phyloP scores from a whole-genome alignment of 1,139 yeast species.

The Debaryomyces psychrophilus region DNA sequence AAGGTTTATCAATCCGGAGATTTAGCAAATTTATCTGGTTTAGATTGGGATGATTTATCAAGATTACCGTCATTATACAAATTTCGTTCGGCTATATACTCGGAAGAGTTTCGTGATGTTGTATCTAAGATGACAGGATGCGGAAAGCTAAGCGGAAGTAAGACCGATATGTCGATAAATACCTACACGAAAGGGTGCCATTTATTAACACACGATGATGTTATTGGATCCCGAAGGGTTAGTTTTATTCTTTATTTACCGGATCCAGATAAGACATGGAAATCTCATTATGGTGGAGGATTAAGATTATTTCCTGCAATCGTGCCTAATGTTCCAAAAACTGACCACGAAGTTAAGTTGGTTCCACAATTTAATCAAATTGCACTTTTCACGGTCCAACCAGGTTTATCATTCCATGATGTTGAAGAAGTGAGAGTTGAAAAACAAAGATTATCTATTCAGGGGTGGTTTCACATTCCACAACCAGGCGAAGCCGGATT shows the following conservation, averaged over 20 bases:
- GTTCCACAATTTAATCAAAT: slow-evolving; percentile 95
- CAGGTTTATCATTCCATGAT: slow-evolving; percentile 95
- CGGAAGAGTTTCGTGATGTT: slow-evolving; percentile 79
- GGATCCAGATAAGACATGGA: slow-evolving; percentile 89
- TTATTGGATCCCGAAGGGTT: slow-evolving; percentile 91
- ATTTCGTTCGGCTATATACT: slow-evolving; percentile 83
- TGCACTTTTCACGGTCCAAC: slow-evolving; percentile 94
- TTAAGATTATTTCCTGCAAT: slow-evolving; percentile 84
- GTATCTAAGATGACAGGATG: slow-evolving; percentile 84
- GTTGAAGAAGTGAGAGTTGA: slow-evolving; percentile 96
- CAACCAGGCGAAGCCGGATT: slow-evolving; percentile 89
- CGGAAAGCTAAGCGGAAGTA: slow-evolving; percentile 85
- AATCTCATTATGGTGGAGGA: slow-evolving; percentile 89
- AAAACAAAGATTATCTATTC: slow-evolving; percentile 85
- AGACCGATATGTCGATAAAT: slow-evolving; percentile 91
- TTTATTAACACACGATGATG: slow-evolving; percentile 93
- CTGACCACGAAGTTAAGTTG: slow-evolving; percentile 70
- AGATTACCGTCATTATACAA: slow-evolving; percentile 74
- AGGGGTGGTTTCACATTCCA: slow-evolving; percentile 99
- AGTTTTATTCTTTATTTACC: slow-evolving; percentile 92
- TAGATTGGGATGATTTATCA: slow-evolving; percentile 73
- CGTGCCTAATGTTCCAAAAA: slow-evolving; percentile 84
- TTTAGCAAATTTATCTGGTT: slow-evolving; percentile 86
- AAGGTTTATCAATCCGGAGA: slow-evolving; percentile 96
- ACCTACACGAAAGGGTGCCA: slow-evolving; percentile 94